A percentile compares a stretch with the other conserved stretches of the same genome.
phyloP scores from a whole-genome alignment of 176 grass and related monocot genomes.

The Rhipidocladum racemiflorum region DNA sequence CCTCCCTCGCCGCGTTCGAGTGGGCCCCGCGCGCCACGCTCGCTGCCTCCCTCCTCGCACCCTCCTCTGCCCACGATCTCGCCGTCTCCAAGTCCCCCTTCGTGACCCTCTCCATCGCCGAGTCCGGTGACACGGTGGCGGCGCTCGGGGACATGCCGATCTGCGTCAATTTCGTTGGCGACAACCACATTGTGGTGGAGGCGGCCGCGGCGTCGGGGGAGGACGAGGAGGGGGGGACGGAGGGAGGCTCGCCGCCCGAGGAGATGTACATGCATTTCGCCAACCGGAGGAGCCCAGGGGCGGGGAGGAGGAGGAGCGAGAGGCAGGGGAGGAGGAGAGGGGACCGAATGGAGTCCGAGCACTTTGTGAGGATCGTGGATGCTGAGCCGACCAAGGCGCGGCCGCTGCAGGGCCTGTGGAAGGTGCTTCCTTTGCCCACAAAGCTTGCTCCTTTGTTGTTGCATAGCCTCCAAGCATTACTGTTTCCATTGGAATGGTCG shows the following conservation, averaged over 20 bases:
- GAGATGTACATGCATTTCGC: constrained; percentile 70
- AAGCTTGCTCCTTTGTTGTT: constrained; percentile 3
- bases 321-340: constrained; percentile 39
- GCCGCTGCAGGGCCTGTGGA: constrained; percentile 67
- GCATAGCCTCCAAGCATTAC: not conserved
- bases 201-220: not conserved
- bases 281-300: constrained; percentile 48
- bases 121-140: constrained; percentile 46
- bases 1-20: constrained; percentile 56
- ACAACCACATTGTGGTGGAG: constrained; percentile 58
- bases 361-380: constrained; percentile 56
- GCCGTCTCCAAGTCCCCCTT: constrained; percentile 47
- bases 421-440: constrained; percentile 49
- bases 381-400: constrained; percentile 38
- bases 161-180: constrained; percentile 55
- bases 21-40: constrained; percentile 52
- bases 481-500: constrained; percentile 12
- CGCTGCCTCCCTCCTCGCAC: constrained; percentile 42
- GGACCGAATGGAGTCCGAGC: constrained; percentile 35
- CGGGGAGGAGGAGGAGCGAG: constrained; percentile 43
- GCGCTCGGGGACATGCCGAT: constrained; percentile 36
- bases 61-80: not conserved
- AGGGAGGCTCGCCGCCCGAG: constrained; percentile 51
- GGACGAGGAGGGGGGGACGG: constrained; percentile 30
- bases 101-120: constrained; percentile 45